Evolutionary conservation across 1,139 yeast genomes (phyloP), one percentile per base, ranked within the genome.

Genomic region (Eremothecium gossypii): DNA sequence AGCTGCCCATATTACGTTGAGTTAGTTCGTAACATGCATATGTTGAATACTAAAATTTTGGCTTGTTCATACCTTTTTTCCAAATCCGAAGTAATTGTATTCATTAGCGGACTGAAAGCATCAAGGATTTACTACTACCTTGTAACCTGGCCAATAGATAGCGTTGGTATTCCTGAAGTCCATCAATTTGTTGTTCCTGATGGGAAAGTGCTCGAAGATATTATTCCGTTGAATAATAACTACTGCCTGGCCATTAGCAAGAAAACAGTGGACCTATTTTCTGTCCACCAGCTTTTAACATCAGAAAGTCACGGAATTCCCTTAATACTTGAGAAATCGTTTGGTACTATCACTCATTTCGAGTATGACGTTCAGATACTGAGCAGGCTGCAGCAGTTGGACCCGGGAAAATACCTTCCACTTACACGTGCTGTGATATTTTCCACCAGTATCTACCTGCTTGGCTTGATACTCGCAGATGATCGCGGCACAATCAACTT

Each of bases 261-360:
- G 9, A 44, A 39, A 2, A 39, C 41, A 6, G 30, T 51, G 8
- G 42, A 46, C 2, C 27, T 57, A 3, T 44, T 58, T 2, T 51
- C 57, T 8, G 55, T 57, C 2, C 53, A 53, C 33, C 61, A 58
- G 42, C 47, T 58, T 2, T 49, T 56, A 48, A 55, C 60, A 17
- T 34, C 29, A 3, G 37, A 34, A 10, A 29, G 29, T 14, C 29
- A 34, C 8, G 37, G 37, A 10, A 5, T 12, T 53, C 49, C 31
- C 14, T 31, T 12, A 37, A 34, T 6, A 9, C 39, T 42, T n/a
- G 33, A 44, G 13, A 42, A 43, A 8, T 36, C 39, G 28, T 33
- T 55, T 12, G 50, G 45, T 31, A 51, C 50, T 7, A 39, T 49
- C 2, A 33, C 50, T 7, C 49, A 46, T 44, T 55, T 54, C 43